Base-by-base conservation (phyloP, 371 early-diverging fungal genomes). In the Mucor mucedo region DNA sequence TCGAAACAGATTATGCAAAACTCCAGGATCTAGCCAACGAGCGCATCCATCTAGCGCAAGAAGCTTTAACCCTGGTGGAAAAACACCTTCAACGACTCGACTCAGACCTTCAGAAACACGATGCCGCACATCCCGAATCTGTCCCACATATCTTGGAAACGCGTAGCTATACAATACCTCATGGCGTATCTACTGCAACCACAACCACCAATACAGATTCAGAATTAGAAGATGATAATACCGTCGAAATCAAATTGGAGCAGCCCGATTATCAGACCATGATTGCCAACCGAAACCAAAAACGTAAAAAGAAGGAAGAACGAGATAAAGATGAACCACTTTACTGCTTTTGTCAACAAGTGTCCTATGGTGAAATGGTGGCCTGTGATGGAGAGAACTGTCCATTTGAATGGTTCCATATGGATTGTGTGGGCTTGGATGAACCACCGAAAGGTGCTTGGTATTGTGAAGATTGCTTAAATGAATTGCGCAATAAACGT, bases 321-420 rank as follows among this genome's bases (percentile, higher is more conserved):
- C 47, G 70, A 53, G 78, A 75, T 33, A 65, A 70, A 35, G 70
- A 94, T 62, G 98, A 98, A 70, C 96, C 95, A 27, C 80, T 87
- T 0, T 98, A 98, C 73, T 98, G 98, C 70, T 90, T 90, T 62
- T 98, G 98, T 68, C 85, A 91, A 50, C 94, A 96, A 73, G 95
- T 98, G 6, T 95, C 96, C n/a, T 97, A 85, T 75, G 98, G 98
- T 11, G 95, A 95, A 60, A 98, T 98, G 98, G 93, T 98, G 55
- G 98, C 91, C 11, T 98, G 98, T 66, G 98, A 98, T 74, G 92
- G 93, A 49, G 92, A 93, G 84, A 65, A 84, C 41, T 89, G 89
- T 58, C 78, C 83, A 2, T 78, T 77, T 59, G 94, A 95, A 73
- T 98, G 98, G 98, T 97, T 95, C 79, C 98, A 98, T 79, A 91